These are phyloP conservation scores for Onygenales sp. DNA, from an alignment of 2,329 filamentous ascomycete genomes.

Conservation along the genomic window DNA sequence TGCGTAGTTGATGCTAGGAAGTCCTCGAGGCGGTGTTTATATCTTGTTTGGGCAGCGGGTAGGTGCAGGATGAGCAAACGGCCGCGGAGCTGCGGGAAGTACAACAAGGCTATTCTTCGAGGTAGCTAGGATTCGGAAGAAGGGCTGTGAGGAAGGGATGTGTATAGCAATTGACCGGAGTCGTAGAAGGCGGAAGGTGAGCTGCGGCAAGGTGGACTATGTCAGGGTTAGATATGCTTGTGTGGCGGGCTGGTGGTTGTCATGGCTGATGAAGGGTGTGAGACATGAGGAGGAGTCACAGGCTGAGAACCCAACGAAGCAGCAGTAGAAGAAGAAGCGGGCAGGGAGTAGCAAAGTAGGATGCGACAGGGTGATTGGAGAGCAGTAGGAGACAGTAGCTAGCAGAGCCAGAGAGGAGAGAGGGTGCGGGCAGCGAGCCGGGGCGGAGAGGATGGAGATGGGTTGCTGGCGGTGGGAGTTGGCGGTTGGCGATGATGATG, in stretches of 20 bases:
- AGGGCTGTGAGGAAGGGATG: background rate
- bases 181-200: background rate
- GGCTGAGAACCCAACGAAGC: background rate
- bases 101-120: background rate
- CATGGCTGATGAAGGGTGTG: constrained; percentile 12
- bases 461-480: background rate
- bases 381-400: constrained; percentile 3
- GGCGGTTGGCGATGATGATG: no score
- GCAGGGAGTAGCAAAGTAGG: constrained; percentile 1
- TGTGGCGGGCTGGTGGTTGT: background rate
- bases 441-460: constrained; percentile 12
- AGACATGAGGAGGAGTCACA: constrained; percentile 6
- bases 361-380: constrained; percentile 1
- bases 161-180: constrained; percentile 1
- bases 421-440: constrained; percentile 11
- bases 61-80: background rate
- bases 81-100: background rate
- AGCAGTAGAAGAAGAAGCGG: constrained; percentile 6
- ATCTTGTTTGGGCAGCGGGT: background rate
- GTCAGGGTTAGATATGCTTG: background rate
- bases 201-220: background rate
- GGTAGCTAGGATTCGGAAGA: background rate
- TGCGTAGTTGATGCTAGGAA: background rate
- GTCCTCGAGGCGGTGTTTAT: background rate
- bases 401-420: constrained; percentile 9